A percentile compares a stretch with the other conserved stretches of the same genome.
phyloP scores from a whole-genome alignment of 1,284 basidiomycete genomes.

The Apiotrichum akiyoshidainum region DNA sequence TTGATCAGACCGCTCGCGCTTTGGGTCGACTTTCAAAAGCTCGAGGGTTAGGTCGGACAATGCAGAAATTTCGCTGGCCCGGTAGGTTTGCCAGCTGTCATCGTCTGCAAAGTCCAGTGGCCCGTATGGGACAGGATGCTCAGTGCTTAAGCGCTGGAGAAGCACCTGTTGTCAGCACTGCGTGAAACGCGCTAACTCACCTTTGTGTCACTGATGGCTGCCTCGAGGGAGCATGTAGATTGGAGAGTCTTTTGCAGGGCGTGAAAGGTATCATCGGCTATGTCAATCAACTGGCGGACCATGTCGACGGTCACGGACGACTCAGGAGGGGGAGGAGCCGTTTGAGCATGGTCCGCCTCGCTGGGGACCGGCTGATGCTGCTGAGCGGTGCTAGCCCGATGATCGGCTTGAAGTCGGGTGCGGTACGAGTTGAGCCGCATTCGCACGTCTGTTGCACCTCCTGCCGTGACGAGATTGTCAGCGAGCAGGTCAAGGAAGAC shows the following conservation, averaged over 20 bases:
- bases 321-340: background rate
- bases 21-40: conserved; percentile 19
- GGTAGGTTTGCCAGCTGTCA: conserved; percentile 79
- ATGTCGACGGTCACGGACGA: background rate
- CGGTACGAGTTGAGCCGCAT: conserved; percentile 14
- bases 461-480: conserved; percentile 69
- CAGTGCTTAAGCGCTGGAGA: conserved; percentile 84
- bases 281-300: conserved; percentile 47
- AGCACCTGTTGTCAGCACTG: conserved; percentile 61
- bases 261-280: conserved; percentile 16
- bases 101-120: conserved; percentile 80
- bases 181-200: conserved; percentile 46
- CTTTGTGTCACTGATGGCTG: conserved; percentile 79
- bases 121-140: conserved; percentile 75
- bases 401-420: conserved; percentile 12
- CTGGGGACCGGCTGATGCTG: background rate
- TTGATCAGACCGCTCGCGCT: conserved; percentile 12
- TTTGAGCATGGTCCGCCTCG: background rate
- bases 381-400: background rate
- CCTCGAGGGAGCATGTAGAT: conserved; percentile 54
- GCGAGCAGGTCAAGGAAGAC: conserved; percentile 80
- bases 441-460: conserved; percentile 73
- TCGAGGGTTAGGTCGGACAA: conserved; percentile 55
- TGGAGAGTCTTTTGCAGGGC: conserved; percentile 18
- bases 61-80: conserved; percentile 73